Evolutionary conservation across 148 eudicot species (phyloP), one percentile per base, ranked within the genome.

Genomic region (Amaranthus cruentus): DNA sequence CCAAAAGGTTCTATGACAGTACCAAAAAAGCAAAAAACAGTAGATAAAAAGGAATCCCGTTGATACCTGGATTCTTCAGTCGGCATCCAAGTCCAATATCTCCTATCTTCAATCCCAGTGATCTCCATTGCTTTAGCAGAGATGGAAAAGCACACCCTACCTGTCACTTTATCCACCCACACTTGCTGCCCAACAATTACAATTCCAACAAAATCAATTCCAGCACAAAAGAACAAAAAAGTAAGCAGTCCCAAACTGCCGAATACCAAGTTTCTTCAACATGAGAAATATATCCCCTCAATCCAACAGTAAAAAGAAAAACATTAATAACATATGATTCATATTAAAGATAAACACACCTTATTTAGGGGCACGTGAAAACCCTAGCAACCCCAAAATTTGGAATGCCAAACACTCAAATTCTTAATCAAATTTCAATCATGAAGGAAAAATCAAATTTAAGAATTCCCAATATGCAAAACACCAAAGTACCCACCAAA

Each of bases 81-180:
- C 15, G 95, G 85, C 75, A 88, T 68, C 98, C 98, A 94, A 78
- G 83, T 94, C 98, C 98, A 94, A 71, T 94, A 91, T 80, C 98
- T 84, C 82, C 93, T 79, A 83, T 94, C 98, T 55, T 94, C 98
- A 73, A 94, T 91, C 75, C 97, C 97, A 10, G 98, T 94, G 53
- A 94, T 94, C 5, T 88, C 64, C 98, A 94, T 87, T 64, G 84
- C 91, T 78, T 77, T 89, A 0, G 97, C 89, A 9, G 97, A 89
- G 21, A 91, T 81, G 8, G 97, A 85, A 82, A 89, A 78, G 84
- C 97, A 94, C 71, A 91, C 87, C 79, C 84, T 87, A 69, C 97
- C 94, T 12, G 91, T 88, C 73, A 87, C 82, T 83, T 80, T 94
- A 80, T 94, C 97, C 89, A 91, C 80, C 97, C 97, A 94, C 64